Evolutionary conservation across 2,329 filamentous ascomycete genomes (phyloP).

Genomic region (Hymenoscyphus albidus): DNA sequence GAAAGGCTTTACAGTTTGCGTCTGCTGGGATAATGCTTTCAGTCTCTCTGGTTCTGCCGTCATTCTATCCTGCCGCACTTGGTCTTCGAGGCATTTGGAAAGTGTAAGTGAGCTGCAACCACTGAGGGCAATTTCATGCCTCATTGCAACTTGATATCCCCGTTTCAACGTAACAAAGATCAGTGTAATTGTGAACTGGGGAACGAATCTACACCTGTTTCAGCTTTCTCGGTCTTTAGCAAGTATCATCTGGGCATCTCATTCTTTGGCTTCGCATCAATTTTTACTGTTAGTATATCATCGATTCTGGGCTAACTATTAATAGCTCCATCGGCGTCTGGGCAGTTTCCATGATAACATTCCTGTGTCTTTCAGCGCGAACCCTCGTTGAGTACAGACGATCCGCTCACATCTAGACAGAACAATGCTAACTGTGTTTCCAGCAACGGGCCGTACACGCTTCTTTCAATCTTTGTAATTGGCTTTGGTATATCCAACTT

Average conservation of each 20-base stretch:
- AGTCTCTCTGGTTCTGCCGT: neutral
- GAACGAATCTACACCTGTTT: no score
- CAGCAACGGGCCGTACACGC: neutral
- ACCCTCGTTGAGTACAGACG: neutral
- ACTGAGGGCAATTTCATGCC: neutral
- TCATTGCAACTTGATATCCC: neutral
- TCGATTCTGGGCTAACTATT: neutral
- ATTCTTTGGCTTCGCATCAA: no score
- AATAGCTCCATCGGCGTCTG: neutral
- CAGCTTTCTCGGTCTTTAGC: no score
- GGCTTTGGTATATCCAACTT: neutral
- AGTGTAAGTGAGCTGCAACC: neutral
- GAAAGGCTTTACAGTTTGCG: neutral
- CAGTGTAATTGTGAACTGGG: no score
- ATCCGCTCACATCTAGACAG: neutral
- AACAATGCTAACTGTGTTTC: neutral
- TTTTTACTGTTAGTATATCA: no score
- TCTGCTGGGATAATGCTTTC: neutral
- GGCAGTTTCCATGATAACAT: neutral
- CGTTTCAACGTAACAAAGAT: no score
- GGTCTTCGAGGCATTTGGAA: neutral
- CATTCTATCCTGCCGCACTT: neutral
- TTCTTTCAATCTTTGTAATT: neutral
- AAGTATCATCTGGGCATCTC: no score
- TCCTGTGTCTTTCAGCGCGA: neutral